These are phyloP conservation scores for Scedosporium apiospermum DNA, from an alignment of 2,329 filamentous ascomycete species.

Conservation along the genomic window DNA sequence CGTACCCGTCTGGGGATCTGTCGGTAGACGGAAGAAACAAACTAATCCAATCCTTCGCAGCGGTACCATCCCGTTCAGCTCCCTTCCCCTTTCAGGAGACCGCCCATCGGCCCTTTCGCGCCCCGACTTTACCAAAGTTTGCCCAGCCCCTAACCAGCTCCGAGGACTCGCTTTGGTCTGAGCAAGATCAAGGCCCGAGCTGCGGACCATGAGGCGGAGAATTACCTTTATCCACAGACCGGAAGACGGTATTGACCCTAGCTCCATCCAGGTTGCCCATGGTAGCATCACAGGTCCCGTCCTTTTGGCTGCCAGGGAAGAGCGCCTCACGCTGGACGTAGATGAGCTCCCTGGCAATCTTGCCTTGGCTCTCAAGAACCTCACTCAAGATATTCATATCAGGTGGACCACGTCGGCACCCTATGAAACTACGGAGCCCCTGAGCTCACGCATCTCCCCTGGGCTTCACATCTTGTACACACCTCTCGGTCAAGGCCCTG, in stretches of 20 bases:
- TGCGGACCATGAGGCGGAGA: slow-evolving; percentile 57
- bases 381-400: slow-evolving; percentile 64
- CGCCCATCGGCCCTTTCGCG: neutral
- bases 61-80: neutral
- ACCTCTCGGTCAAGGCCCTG: slow-evolving; percentile 26
- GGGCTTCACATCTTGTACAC: slow-evolving; percentile 77
- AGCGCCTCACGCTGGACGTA: slow-evolving; percentile 64
- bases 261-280: slow-evolving; percentile 47
- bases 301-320: slow-evolving; percentile 64
- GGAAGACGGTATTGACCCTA: slow-evolving; percentile 55
- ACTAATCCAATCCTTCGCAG: neutral
- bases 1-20: neutral
- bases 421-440: slow-evolving; percentile 56
- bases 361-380: slow-evolving; percentile 46
- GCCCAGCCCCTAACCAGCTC: neutral
- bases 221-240: slow-evolving; percentile 67
- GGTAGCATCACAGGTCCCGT: slow-evolving; percentile 44
- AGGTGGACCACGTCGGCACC: slow-evolving; percentile 59
- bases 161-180: neutral
- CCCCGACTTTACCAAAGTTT: neutral
- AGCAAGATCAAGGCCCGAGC: neutral
- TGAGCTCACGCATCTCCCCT: slow-evolving; percentile 64
- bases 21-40: neutral
- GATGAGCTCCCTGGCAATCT: slow-evolving; percentile 66
- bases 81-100: slow-evolving; percentile 5